Evolutionary conservation across 2,329 filamentous ascomycete genomes (phyloP).

Genomic region (Fusarium ramigenum): DNA sequence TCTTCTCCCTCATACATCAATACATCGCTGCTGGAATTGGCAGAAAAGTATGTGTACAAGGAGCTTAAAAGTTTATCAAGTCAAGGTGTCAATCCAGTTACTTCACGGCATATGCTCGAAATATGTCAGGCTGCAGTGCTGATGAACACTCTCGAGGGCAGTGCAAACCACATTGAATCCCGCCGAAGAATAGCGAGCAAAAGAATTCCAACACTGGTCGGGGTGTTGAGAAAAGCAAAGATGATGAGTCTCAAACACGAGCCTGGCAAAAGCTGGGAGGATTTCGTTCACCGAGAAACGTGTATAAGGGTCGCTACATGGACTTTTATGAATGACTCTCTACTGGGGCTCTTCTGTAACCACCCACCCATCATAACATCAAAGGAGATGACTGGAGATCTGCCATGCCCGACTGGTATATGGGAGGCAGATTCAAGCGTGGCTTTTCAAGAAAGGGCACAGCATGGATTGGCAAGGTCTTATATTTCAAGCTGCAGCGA

Average conservation of each 20-base stretch:
- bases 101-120: constrained; percentile 3
- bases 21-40: not conserved
- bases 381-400: constrained; percentile 23
- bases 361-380: constrained; percentile 11
- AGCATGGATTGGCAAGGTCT: accelerated
- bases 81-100: not conserved
- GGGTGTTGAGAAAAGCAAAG: not conserved
- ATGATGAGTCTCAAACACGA: not conserved
- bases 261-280: not conserved
- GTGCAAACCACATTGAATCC: not conserved
- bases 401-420: constrained; percentile 12
- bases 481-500: not conserved
- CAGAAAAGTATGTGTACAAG: constrained; percentile 26
- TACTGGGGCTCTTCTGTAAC: constrained; percentile 19
- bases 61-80: not conserved
- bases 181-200: constrained; percentile 9
- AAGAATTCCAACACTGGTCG: constrained; percentile 9
- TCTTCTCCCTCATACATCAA: not conserved
- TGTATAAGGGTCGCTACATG: constrained; percentile 30
- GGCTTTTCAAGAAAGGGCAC: not conserved
- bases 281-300: constrained; percentile 16
- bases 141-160: constrained; percentile 7
- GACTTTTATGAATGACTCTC: constrained; percentile 18
- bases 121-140: constrained; percentile 22
- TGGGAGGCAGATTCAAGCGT: constrained; percentile 21